Evolutionary conservation across 129 eudicot species (phyloP), one percentile per base, ranked within the genome.

Genomic region (Flaveria ramosissima): DNA sequence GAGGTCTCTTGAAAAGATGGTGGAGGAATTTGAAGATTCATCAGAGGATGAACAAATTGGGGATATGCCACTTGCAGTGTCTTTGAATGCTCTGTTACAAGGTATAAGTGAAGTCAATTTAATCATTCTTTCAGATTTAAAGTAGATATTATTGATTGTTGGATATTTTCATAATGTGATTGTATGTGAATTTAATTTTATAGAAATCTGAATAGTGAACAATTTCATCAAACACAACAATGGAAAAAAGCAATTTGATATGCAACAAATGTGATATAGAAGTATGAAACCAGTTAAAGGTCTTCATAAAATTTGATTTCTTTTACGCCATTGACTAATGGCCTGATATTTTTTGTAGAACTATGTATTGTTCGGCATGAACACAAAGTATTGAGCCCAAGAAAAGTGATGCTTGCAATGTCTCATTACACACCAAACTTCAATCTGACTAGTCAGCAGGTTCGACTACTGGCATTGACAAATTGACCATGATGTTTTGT

Each of bases 381-480:
- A 79, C 83, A 81, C 53, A 77, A 77, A 62, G 87, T 88, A 59
- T 61, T 84, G 65, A 94, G 81, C 65, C 99, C 99, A 43, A 83
- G 86, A 59, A 81, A 76, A 80, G 83, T 94, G 86, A 94, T 94
- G 99, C 70, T 82, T 62, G 93, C 90, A n/a, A 75, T 94, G 85
- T 76, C 80, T 57, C 83, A 73, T 61, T 85, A 94, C 64, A 77
- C 85, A 36, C 93, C 90, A 12, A 82, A 85, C 65, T 94, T 94
- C 80, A 88, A 89, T 62, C 79, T 94, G 71, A 84, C 96, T 11
- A 79, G 78, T 47, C 92, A 94, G 71, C 99, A 94, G 98, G 98
- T 94, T 57, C 42, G 23, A 1, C 52, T 56, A 71, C 39, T 17
- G 32, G n/a, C 15, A 30, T 41, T 55, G 1, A 16, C 20, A 36